phyloP scores from a whole-genome alignment of 2,329 filamentous ascomycete species.

The Hymenoscyphus infarciens region DNA sequence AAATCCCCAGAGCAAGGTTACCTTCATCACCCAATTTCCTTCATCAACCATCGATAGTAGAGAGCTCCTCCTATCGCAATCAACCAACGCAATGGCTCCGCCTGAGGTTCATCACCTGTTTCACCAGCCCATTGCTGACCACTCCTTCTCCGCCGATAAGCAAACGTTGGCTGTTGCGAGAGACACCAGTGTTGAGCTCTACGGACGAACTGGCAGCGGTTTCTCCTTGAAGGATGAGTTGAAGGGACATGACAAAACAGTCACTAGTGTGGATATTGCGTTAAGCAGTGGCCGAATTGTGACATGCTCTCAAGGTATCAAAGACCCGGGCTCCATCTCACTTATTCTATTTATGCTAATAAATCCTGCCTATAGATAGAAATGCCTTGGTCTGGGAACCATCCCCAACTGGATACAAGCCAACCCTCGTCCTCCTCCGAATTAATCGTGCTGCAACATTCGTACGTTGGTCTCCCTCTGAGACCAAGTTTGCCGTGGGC shows the following conservation, averaged over 20 bases:
- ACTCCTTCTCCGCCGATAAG: constrained; percentile 94
- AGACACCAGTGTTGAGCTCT: constrained; percentile 87
- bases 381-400: constrained; percentile 98
- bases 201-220: constrained; percentile 65
- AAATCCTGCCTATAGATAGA: constrained; percentile 59
- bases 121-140: constrained; percentile 92
- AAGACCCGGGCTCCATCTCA: neutral
- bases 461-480: constrained; percentile 93
- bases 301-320: constrained; percentile 87
- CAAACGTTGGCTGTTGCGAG: constrained; percentile 85
- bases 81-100: constrained; percentile 59
- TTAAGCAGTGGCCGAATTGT: constrained; percentile 89
- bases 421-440: constrained; percentile 90
- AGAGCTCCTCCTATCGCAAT: constrained; percentile 89
- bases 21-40: neutral
- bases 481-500: constrained; percentile 96
- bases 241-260: constrained; percentile 96
- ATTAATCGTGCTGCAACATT: constrained; percentile 97
- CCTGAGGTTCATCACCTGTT: constrained; percentile 97
- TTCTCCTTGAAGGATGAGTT: constrained; percentile 89
- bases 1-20: neutral
- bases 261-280: constrained; percentile 95
- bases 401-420: constrained; percentile 89
- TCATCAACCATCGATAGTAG: constrained; percentile 69
- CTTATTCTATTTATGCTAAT: constrained; percentile 11